Conservation (phyloP, 2,329 filamentous ascomycete genomes). For the Elsinoe arachidis region DNA sequence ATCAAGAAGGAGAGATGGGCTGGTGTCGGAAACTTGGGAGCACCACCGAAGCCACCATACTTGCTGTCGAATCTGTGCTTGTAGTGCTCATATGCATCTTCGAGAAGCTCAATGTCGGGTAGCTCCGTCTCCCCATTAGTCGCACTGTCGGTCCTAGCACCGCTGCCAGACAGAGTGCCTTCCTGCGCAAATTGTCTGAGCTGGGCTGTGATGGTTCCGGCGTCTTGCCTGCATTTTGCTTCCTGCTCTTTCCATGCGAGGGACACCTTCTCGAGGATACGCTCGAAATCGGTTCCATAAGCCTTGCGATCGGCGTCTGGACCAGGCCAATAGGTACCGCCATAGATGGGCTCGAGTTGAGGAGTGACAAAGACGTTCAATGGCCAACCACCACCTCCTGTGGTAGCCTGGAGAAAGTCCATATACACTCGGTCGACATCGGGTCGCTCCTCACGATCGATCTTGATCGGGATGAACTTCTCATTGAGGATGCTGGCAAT, state of each 20-base stretch:
- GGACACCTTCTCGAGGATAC: slow-evolving; percentile 69
- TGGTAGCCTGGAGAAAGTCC: slow-evolving; percentile 95
- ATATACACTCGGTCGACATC: slow-evolving; percentile 95
- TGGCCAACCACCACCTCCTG: slow-evolving; percentile 84
- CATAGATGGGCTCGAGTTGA: slow-evolving; percentile 86
- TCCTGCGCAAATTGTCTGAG: slow-evolving; percentile 82
- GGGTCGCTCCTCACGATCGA: slow-evolving; percentile 88
- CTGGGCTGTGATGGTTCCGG: slow-evolving; percentile 71
- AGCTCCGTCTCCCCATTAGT: slow-evolving; percentile 32
- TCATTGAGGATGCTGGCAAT: slow-evolving; percentile 77
- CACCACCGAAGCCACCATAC: slow-evolving; percentile 65
- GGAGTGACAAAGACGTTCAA: slow-evolving; percentile 95
- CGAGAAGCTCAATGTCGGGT: slow-evolving; percentile 81
- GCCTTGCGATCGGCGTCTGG: slow-evolving; percentile 50
- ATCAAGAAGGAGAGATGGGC: slow-evolving; percentile 77
- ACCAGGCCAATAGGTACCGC: slow-evolving; percentile 91
- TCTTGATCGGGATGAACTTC: slow-evolving; percentile 80
- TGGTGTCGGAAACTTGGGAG: slow-evolving; percentile 86
- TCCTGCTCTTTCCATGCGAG: slow-evolving; percentile 76
- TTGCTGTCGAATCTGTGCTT: slow-evolving; percentile 67
- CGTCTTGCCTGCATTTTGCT: slow-evolving; percentile 71
- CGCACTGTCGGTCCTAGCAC: slow-evolving; percentile 20
- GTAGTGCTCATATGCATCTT: slow-evolving; percentile 80
- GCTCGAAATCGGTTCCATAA: slow-evolving; percentile 66
- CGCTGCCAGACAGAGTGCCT: slow-evolving; percentile 51